Evolutionary conservation across 345 rosid genomes (phyloP), one percentile per base, ranked within the genome.

Genomic region (Gossypium rotundifolium): DNA sequence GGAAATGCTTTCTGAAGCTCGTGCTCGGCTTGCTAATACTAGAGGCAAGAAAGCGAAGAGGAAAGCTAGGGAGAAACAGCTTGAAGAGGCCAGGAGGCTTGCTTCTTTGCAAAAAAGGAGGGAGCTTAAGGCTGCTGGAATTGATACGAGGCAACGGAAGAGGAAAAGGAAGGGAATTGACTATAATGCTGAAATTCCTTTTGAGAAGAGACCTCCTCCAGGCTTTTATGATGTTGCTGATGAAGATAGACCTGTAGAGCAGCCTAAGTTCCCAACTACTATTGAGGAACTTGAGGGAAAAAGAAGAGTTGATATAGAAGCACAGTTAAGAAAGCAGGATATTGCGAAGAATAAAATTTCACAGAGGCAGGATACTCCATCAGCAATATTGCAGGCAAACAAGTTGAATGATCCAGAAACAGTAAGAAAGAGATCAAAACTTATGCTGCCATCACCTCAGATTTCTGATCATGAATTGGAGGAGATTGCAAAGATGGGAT

Each of bases 1-100:
- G 85, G 99, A 96, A 80, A 96, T 93, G 98, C 96, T 96, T 78
- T 96, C 99, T 44, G 99, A 96, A 84, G 98, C 98, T 8, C 88
- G 99, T 72, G 99, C 99, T 76, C 84, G 98, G 14, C 80, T 96
- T 71, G 98, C 98, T 11, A 96, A 96, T 78, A 96, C 98, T 58
- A 85, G 98, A 79, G 99, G 97, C 9, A 93, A 96, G 81, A 96
- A 96, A 86, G 99, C 99, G 2, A 96, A 93, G 78, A 83, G 99
- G 76, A 96, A 96, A 83, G 98, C 98, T 11, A 85, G 99, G 87
- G 99, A 96, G 85, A 95, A 93, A 65, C 99, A 93, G 79, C 97
- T 93, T 71, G 98, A 96, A 83, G 98, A 96, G 84, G 99, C 98
- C 29, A 86, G 99, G 84, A 87, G 99, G 86, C 99, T 96, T 84